Base-by-base conservation (phyloP, 257 asterid genomes). In the Echium plantagineum region DNA sequence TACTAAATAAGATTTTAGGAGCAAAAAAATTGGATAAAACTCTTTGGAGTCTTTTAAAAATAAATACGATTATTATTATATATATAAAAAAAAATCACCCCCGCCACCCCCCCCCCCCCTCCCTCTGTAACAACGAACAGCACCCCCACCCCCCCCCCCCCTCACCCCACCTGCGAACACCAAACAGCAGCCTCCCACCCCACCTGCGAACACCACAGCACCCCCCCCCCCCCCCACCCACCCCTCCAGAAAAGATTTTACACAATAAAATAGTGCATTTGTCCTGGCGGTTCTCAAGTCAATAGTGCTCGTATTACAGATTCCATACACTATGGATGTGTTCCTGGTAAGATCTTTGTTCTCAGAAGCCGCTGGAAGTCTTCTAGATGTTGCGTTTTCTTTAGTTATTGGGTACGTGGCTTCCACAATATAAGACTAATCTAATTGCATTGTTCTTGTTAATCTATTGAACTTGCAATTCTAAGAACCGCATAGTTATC, bases 271-370 rank as follows among this genome's bases (percentile, higher is more conserved):
- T 93, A 86, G 81, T 93, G 99, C 79, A 83, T 93, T 67, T 93
- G 99, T 78, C 99, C 99, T 18, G 97, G 99, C 71, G 99, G 97
- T 73, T 93, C 99, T 70, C 99, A 93, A 80, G 99, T 93, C 76
- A 93, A 93, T 70, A 93, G 99, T 71, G 99, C 97, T 65, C 96
- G 99, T 60, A 80, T 93, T 72, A 73, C 99, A 66, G 99, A 93
- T 77, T 89, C 99, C 32, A 89, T 93, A 70, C 99, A 93, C 72
- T 93, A 93, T 32, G 99, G 97, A 71, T 93, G 99, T 73, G 60
- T 86, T 69, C 99, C 99, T 67, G 99, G 99, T 93, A 71, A 82
- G 82, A n/a, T 58, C 73, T 69, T 6, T 18, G 55, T 68, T 56
- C 63, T 63, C 55, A 61, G 58, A 10, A 22, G 53, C 66, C 32